These are phyloP conservation scores for Teratosphaeria destructans DNA, from an alignment of 2,329 filamentous ascomycete species.

Conservation along the genomic window DNA sequence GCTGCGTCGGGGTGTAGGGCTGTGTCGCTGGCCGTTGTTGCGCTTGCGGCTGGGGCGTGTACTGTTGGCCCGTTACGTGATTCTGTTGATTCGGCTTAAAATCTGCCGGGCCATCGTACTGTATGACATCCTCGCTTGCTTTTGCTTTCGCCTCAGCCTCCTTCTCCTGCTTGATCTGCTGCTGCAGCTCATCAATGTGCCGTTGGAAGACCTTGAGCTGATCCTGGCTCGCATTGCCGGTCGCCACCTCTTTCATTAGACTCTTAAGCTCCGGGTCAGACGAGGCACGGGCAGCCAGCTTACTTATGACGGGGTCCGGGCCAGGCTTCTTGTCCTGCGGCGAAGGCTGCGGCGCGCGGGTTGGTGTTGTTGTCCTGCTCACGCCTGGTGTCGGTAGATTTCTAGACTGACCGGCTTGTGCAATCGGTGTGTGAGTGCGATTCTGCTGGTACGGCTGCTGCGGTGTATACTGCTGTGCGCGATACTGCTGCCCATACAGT, in stretches of 20 bases:
- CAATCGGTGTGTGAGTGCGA: conserved; percentile 10
- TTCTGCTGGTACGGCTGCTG: conserved; percentile 9
- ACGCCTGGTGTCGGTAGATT: conserved; percentile 5
- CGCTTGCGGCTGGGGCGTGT: not conserved
- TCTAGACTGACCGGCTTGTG: conserved; percentile 6
- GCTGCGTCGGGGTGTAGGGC: conserved; percentile 2
- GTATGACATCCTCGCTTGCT: conserved; percentile 9
- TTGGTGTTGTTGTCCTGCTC: conserved; percentile 5
- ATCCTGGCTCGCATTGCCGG: conserved; percentile 58
- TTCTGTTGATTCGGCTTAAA: not conserved
- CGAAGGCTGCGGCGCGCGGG: conserved; percentile 2
- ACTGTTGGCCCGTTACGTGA: not conserved
- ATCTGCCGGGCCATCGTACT: conserved; percentile 14
- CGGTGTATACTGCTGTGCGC: conserved; percentile 10
- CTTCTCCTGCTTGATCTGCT: conserved; percentile 34
- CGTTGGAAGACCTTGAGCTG: conserved; percentile 68
- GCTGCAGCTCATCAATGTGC: conserved; percentile 69
- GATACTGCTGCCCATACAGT: conserved; percentile 14
- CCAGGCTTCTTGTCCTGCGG: conserved; percentile 19
- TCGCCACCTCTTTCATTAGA: conserved; percentile 74
- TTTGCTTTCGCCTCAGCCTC: conserved; percentile 9
- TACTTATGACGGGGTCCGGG: conserved; percentile 69
- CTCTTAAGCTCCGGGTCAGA: conserved; percentile 62
- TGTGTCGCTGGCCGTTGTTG: not conserved
- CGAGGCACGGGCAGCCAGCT: conserved; percentile 64